These are phyloP conservation scores for Cicer judaicum DNA, from an alignment of 306 rosid genomes.

Conservation along the genomic window DNA sequence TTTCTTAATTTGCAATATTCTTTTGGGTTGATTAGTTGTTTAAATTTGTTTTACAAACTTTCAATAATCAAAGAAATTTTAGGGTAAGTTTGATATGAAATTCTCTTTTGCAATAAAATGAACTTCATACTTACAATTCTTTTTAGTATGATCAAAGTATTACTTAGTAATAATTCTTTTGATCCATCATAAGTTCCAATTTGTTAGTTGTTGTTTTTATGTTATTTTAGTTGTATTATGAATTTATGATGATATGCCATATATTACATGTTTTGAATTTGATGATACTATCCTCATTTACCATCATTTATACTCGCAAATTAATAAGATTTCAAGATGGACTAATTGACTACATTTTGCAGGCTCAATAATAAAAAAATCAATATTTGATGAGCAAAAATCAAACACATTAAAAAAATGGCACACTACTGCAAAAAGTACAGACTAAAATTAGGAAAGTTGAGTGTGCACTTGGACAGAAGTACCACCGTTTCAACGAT, in stretches of 20 bases:
- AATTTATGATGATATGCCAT: not conserved
- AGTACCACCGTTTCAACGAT: constrained; percentile 56
- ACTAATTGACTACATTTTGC: constrained; percentile 39
- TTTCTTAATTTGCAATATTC: constrained; percentile 72
- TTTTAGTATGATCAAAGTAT: constrained; percentile 22
- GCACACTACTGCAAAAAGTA: constrained; percentile 75
- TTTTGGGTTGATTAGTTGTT: constrained; percentile 73
- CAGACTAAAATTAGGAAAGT: constrained; percentile 47
- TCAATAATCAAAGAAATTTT: constrained; percentile 65
- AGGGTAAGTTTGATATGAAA: constrained; percentile 64
- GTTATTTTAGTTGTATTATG: not conserved
- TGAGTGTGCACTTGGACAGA: constrained; percentile 52
- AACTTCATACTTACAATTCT: not conserved
- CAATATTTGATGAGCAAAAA: constrained; percentile 92
- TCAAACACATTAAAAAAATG: constrained; percentile 83
- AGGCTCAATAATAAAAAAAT: constrained; percentile 84
- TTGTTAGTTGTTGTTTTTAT: not conserved
- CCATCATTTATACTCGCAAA: not conserved
- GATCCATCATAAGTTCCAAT: not conserved
- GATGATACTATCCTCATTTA: not conserved
- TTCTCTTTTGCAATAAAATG: not conserved
- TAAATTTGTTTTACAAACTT: constrained; percentile 65
- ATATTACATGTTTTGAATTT: constrained; percentile 4
- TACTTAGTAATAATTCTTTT: too few relatives aligned
- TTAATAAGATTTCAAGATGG: not conserved